phyloP scores from a whole-genome alignment of 306 rosid genomes.

The Pachyrhizus erosus region DNA sequence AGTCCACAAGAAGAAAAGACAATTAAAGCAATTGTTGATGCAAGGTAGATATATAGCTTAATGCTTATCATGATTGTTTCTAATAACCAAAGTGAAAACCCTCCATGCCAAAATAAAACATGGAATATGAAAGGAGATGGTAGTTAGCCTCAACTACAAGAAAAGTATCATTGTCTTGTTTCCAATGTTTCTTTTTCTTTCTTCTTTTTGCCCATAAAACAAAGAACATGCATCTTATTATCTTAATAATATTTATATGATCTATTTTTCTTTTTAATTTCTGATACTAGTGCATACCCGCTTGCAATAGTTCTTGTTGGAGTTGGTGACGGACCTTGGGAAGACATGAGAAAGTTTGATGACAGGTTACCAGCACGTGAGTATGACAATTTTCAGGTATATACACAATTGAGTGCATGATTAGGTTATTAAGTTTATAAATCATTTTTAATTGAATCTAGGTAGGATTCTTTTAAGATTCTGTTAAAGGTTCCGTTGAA shows the following conservation, averaged over 20 bases:
- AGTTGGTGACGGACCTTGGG: constrained; percentile 99
- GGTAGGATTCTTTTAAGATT: not conserved
- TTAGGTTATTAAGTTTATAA: not conserved
- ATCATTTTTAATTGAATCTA: not conserved
- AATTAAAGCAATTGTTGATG: constrained; percentile 77
- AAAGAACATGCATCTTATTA: not conserved
- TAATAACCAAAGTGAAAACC: not conserved
- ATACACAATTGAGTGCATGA: not conserved
- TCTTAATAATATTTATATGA: constrained; percentile 23
- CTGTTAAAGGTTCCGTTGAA: not conserved
- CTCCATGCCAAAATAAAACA: not conserved
- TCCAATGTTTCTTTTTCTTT: not conserved
- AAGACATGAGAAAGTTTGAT: constrained; percentile 88
- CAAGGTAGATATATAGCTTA: constrained; percentile 61
- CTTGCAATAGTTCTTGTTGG: constrained; percentile 89
- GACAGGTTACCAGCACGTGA: constrained; percentile 85
- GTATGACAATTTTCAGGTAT: constrained; percentile 90
- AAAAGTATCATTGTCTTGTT: not conserved
- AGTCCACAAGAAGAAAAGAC: constrained; percentile 90
- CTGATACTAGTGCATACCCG: constrained; percentile 64
- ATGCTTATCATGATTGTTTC: not conserved
- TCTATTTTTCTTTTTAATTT: constrained; percentile 7
- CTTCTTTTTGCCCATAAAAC: not conserved
- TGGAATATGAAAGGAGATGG: not conserved
- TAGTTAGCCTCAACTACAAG: not conserved